Percentiles rank a stretch among this genome's conserved stretches.
Conservation (phyloP, 2,329 filamentous ascomycete species). For the Sclerotinia spermophila region DNA sequence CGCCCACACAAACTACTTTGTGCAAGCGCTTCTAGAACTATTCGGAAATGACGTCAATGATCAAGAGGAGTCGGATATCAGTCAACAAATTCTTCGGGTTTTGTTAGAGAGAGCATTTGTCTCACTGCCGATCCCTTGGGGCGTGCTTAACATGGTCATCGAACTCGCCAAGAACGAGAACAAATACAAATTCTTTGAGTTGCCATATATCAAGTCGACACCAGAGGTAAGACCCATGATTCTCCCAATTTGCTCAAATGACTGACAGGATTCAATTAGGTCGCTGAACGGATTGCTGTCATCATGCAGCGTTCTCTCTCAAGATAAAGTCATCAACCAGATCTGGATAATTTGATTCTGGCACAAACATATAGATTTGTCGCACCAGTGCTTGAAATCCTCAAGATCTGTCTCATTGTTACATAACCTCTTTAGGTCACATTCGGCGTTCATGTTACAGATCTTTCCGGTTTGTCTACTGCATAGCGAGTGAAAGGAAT, state of each 20-base stretch:
- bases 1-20: conserved; percentile 89
- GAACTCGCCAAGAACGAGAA: conserved; percentile 87
- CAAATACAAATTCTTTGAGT: conserved; percentile 82
- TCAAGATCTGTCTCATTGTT: conserved; percentile 31
- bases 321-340: conserved; percentile 12
- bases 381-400: conserved; percentile 6
- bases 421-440: conserved; percentile 36
- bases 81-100: conserved; percentile 86
- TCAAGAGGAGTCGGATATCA: conserved; percentile 75
- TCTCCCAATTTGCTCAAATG: not conserved
- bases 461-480: conserved; percentile 36
- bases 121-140: conserved; percentile 94
- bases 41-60: conserved; percentile 73
- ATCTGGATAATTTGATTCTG: conserved; percentile 2
- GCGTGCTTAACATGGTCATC: conserved; percentile 79
- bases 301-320: conserved; percentile 27
- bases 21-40: conserved; percentile 75
- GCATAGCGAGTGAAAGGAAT: conserved; percentile 39
- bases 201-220: conserved; percentile 85
- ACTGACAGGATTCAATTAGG: conserved; percentile 22
- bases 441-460: conserved; percentile 35
- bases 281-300: conserved; percentile 35
- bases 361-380: not conserved
- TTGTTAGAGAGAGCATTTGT: conserved; percentile 83
- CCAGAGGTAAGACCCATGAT: conserved; percentile 63